phyloP scores from a whole-genome alignment of 2,329 filamentous ascomycete genomes.

The Clonostachys rhizophaga region DNA sequence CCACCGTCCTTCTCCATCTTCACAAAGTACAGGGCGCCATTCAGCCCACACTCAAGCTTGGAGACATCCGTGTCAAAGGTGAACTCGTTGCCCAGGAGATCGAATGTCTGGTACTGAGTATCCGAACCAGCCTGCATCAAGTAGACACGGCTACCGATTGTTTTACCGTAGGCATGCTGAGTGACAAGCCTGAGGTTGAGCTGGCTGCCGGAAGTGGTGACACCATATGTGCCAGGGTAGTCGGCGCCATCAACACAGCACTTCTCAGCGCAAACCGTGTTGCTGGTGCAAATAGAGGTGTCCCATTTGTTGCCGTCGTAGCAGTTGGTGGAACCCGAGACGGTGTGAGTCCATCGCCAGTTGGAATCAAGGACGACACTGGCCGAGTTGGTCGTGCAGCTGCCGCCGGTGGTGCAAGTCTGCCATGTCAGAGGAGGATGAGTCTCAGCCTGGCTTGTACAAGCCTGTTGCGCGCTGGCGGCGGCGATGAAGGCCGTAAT shows the following conservation, averaged over 20 bases:
- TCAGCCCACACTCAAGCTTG: constrained; percentile 57
- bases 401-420: constrained; percentile 32
- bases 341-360: constrained; percentile 47
- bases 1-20: constrained; percentile 51
- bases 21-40: constrained; percentile 59
- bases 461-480: constrained; percentile 33
- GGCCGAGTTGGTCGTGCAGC: constrained; percentile 34
- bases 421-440: constrained; percentile 40
- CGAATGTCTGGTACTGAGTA: constrained; percentile 54
- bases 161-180: constrained; percentile 32
- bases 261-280: constrained; percentile 33
- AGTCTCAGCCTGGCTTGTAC: constrained; percentile 25
- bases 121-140: constrained; percentile 49
- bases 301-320: constrained; percentile 36
- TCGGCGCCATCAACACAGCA: constrained; percentile 41
- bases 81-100: constrained; percentile 57
- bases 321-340: constrained; percentile 34
- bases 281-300: constrained; percentile 26
- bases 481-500: constrained; percentile 7
- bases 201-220: constrained; percentile 35
- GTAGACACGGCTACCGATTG: constrained; percentile 47
- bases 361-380: constrained; percentile 45
- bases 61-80: constrained; percentile 64
- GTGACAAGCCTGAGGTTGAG: constrained; percentile 47
- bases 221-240: constrained; percentile 38